phyloP scores from a whole-genome alignment of 305 asterid species.

The Ruellia speciosa region DNA sequence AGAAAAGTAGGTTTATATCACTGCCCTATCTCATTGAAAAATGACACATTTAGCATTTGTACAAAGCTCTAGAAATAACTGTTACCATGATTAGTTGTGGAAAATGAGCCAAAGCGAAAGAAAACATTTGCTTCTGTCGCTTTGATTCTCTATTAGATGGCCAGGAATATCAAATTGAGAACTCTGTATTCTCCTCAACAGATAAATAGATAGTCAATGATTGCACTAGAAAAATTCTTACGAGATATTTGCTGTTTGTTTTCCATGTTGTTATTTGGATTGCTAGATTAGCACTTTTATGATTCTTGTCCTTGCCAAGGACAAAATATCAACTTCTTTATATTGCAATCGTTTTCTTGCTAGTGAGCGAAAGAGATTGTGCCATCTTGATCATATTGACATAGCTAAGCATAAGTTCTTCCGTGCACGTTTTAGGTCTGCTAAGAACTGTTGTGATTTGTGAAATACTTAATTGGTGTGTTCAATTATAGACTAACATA shows the following conservation, averaged over 20 bases:
- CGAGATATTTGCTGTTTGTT: too few species aligned
- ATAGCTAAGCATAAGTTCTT: not conserved
- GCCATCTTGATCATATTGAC: not conserved
- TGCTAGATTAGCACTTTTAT: too few species aligned
- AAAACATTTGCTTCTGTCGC: too few species aligned
- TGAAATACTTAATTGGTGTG: not conserved
- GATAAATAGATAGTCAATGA: too few species aligned
- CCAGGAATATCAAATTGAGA: too few species aligned
- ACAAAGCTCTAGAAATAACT: not conserved
- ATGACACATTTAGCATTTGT: too few species aligned
- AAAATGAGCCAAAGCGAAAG: too few species aligned
- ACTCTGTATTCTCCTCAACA: too few species aligned
- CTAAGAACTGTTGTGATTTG: not conserved
- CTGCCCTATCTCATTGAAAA: not conserved
- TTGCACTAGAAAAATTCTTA: too few species aligned
- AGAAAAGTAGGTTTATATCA: not conserved
- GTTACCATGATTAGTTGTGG: too few species aligned
- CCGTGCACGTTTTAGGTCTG: constrained; percentile 2
- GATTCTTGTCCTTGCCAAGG: not conserved
- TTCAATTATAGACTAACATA: not conserved
- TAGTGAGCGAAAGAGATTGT: not conserved
- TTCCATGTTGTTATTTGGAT: too few species aligned
- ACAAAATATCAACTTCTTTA: not conserved
- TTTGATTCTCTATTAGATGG: too few species aligned
- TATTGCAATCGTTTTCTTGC: not conserved